Percentiles rank a stretch among this genome's conserved stretches.
These are phyloP conservation scores for Leccinum cinnamomeum DNA, from an alignment of 1,284 basidiomycete genomes.

Conservation along the genomic window DNA sequence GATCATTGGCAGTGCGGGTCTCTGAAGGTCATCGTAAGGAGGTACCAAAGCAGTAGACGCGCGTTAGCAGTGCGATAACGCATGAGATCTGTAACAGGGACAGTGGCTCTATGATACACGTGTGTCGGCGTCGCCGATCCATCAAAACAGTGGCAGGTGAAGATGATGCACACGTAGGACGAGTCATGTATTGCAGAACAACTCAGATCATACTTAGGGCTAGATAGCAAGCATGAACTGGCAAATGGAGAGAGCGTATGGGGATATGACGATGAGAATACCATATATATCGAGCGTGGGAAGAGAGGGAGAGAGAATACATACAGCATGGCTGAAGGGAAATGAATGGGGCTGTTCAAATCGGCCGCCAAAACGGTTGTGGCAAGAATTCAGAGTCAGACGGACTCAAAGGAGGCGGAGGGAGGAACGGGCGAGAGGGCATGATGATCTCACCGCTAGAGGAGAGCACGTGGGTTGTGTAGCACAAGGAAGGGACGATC, in stretches of 20 bases:
- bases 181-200: not conserved
- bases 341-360: conserved; percentile 16
- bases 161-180: conserved; percentile 11
- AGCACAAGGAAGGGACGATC: not conserved
- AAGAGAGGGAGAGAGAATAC: not conserved
- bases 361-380: conserved; percentile 14
- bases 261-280: not conserved
- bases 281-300: conserved; percentile 17
- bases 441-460: not conserved
- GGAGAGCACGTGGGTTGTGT: conserved; percentile 1
- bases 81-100: conserved; percentile 16
- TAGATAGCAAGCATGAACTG: not conserved
- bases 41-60: conserved; percentile 9
- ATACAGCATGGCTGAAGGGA: conserved; percentile 16
- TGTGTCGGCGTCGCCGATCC: conserved; percentile 5
- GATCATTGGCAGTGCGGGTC: conserved; percentile 25
- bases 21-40: conserved; percentile 2
- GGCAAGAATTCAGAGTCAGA: conserved; percentile 4
- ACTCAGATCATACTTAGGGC: not conserved
- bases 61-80: conserved; percentile 4
- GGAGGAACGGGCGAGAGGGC: not conserved
- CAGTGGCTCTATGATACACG: not conserved
- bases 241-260: conserved; percentile 2
- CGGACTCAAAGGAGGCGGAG: not conserved
- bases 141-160: conserved; percentile 6